Conservation (phyloP, 2,329 filamentous ascomycete genomes). For the Fusarium nanum region DNA sequence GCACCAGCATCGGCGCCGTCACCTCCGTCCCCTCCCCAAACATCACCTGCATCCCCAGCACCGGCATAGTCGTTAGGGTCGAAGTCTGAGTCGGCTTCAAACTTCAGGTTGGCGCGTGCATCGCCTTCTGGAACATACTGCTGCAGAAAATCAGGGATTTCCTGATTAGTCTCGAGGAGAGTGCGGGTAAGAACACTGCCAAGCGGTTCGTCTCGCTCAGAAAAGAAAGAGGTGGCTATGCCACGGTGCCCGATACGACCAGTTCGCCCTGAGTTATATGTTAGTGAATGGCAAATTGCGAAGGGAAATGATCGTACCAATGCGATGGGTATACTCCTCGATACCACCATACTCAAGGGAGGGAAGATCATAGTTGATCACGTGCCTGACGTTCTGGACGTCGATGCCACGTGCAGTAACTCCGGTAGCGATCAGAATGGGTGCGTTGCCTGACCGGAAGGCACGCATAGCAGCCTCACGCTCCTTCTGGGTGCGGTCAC, state of each 20-base stretch:
- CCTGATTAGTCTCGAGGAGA: slow-evolving; percentile 81
- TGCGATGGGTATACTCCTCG: slow-evolving; percentile 92
- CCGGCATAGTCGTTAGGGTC: slow-evolving; percentile 55
- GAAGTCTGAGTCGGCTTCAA: slow-evolving; percentile 67
- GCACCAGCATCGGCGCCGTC: neutral
- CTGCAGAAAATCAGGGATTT: slow-evolving; percentile 84
- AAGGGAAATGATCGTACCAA: slow-evolving; percentile 70
- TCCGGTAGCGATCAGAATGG: slow-evolving; percentile 87
- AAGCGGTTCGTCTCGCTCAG: slow-evolving; percentile 78
- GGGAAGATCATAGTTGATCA: slow-evolving; percentile 94
- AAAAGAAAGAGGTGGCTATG: slow-evolving; percentile 89
- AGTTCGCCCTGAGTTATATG: slow-evolving; percentile 74
- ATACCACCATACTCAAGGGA: slow-evolving; percentile 82
- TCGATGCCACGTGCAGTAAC: slow-evolving; percentile 91
- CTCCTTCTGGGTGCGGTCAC: slow-evolving; percentile 87
- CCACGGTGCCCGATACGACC: slow-evolving; percentile 91
- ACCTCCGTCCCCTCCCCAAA: slow-evolving; percentile 17
- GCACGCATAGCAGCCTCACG: slow-evolving; percentile 90
- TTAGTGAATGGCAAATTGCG: slow-evolving; percentile 8
- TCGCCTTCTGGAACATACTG: slow-evolving; percentile 69
- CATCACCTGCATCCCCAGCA: slow-evolving; percentile 38
- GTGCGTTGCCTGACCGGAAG: slow-evolving; percentile 79
- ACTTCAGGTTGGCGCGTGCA: slow-evolving; percentile 60
- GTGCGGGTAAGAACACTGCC: slow-evolving; percentile 81
- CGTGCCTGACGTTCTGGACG: slow-evolving; percentile 85